Conservation (phyloP, 768 basidiomycete genomes). For the Termitomyces sp. region DNA sequence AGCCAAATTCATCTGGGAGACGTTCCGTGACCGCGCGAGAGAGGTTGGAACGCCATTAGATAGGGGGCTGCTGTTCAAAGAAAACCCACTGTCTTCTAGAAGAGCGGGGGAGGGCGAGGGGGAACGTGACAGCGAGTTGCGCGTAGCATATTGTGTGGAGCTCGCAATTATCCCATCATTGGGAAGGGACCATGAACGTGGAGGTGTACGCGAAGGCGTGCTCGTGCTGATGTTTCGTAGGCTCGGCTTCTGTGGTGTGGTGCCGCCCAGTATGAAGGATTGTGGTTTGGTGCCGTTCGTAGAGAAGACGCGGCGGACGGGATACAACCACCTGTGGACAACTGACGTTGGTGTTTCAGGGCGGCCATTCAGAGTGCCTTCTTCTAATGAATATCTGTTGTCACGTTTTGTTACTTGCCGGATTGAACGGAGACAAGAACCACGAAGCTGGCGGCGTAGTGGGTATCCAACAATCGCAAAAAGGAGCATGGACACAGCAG, state of each 20-base stretch:
- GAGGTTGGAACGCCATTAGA: slow-evolving; percentile 28
- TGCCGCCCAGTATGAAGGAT: slow-evolving; percentile 19
- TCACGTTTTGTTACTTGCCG: slow-evolving; percentile 34
- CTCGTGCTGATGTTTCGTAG: slow-evolving; percentile 20
- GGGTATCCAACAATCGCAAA: slow-evolving; percentile 47
- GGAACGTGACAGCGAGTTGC: slow-evolving; percentile 37
- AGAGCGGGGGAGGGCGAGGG: slow-evolving; percentile 44
- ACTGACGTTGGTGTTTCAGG: slow-evolving; percentile 31
- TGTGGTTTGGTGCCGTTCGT: slow-evolving; percentile 21
- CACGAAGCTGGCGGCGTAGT: slow-evolving; percentile 52
- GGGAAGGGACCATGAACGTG: slow-evolving; percentile 33
- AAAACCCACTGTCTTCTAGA: slow-evolving; percentile 29
- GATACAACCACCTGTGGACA: slow-evolving; percentile 26
- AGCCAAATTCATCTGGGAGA: slow-evolving; percentile 61
- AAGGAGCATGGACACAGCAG: slow-evolving; percentile 45
- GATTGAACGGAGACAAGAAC: slow-evolving; percentile 40
- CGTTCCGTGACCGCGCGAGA: slow-evolving; percentile 63
- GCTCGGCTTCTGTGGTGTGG: slow-evolving; percentile 22
- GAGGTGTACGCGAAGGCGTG: slow-evolving; percentile 28
- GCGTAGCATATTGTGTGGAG: slow-evolving; percentile 32
- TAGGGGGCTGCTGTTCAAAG: slow-evolving; percentile 8
- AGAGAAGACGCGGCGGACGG: slow-evolving; percentile 32
- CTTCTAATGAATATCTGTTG: slow-evolving; percentile 45
- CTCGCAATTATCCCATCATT: slow-evolving; percentile 24
- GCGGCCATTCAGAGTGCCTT: slow-evolving; percentile 33